Conservation (phyloP, 208 protist genomes). For the Acanthamoeba culbertsoni region DNA sequence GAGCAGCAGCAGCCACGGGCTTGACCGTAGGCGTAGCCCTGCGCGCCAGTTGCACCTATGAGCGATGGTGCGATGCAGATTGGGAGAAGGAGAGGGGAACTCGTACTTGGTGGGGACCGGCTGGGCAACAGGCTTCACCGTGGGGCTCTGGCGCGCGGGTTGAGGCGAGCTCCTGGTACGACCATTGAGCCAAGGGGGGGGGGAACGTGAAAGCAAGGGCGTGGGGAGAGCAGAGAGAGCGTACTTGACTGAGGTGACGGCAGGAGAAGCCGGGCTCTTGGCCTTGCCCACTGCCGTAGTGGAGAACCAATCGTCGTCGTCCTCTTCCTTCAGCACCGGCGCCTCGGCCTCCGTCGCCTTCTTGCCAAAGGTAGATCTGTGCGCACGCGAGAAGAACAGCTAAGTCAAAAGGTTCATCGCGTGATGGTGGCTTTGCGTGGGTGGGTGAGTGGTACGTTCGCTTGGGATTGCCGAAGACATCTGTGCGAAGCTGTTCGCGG, state of each 20-base stretch:
- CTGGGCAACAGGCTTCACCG: background rate
- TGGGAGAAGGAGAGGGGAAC: background rate
- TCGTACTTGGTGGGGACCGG: background rate
- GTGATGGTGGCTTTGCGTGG: no score
- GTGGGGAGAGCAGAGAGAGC: background rate
- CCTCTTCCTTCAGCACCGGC: background rate
- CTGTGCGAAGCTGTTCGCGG: conserved; percentile 36
- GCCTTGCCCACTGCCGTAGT: background rate
- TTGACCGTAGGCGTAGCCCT: background rate
- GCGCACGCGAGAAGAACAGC: background rate
- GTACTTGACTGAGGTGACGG: background rate
- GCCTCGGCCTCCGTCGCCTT: background rate
- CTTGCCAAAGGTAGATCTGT: conserved; percentile 19
- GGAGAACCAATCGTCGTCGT: background rate
- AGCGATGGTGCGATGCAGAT: background rate
- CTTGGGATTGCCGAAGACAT: conserved; percentile 51
- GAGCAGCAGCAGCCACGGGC: background rate
- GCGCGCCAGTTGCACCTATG: background rate
- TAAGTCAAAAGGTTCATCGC: background rate
- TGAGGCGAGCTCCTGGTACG: background rate
- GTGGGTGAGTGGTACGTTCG: background rate
- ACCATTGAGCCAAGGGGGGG: background rate
- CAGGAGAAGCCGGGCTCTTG: background rate
- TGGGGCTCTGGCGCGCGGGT: background rate
- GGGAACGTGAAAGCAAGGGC: background rate